These are phyloP conservation scores for Hura crepitans DNA, from an alignment of 441 rosid species.

Conservation along the genomic window DNA sequence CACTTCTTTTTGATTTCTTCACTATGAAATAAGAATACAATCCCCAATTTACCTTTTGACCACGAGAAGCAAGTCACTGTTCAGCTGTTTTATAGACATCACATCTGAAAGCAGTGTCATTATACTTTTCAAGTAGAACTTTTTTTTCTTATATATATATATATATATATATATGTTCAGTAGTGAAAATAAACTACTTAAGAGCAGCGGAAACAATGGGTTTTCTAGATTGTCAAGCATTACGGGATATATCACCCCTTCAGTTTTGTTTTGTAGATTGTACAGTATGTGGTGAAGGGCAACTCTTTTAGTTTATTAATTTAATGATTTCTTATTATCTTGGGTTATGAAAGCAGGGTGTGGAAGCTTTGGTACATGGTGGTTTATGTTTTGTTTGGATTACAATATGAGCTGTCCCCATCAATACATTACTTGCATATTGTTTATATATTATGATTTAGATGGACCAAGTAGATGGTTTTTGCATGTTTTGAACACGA, in stretches of 20 bases:
- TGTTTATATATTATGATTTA: neutral
- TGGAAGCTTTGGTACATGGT: neutral
- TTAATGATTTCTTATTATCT: neutral
- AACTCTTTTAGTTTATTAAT: neutral
- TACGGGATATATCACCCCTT: neutral
- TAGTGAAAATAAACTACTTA: neutral
- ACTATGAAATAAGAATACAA: neutral
- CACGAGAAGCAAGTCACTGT: neutral
- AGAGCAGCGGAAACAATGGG: neutral
- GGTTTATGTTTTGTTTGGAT: neutral
- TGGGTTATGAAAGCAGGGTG: neutral
- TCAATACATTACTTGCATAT: neutral
- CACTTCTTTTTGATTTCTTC: neutral
- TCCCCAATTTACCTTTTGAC: neutral
- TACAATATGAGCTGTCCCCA: neutral
- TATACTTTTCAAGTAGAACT: neutral
- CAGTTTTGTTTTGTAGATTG: neutral
- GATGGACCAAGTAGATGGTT: neutral
- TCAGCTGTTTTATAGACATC: neutral
- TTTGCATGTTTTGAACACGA: neutral
- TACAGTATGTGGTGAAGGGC: neutral
- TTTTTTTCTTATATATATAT: too few relatives aligned
- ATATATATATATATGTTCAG: neutral
- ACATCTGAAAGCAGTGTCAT: neutral
- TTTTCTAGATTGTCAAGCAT: conserved; percentile 9